Evolutionary conservation across 2,329 filamentous ascomycete genomes (phyloP), one percentile per base, ranked within the genome.

Genomic region (Phialemoniopsis sp.): DNA sequence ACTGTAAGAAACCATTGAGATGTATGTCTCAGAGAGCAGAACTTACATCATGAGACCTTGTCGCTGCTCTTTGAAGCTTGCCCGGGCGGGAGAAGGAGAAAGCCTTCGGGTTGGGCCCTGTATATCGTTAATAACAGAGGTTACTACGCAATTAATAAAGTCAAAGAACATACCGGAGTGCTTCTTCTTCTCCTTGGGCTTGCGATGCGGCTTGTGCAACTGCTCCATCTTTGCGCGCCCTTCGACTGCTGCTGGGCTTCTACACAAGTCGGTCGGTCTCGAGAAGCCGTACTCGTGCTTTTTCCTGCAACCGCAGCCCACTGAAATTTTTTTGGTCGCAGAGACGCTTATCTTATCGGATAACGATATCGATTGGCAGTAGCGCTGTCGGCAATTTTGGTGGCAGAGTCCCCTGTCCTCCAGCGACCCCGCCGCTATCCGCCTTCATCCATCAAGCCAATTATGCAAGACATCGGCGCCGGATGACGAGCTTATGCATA

Each of bases 1-100:
- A 3, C 38, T 34, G 38, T 62, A 39, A 66, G 54, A 30, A 50
- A 44, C n/a, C n/a, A n/a, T n/a, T n/a, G n/a, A 8, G 12, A 8
- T 8, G n/a, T 18, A 13, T 7, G 21, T 26, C 21, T 10, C 21
- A 14, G 4, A 13, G n/a, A 5, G 37, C 13, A 26, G 41, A 37
- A 13, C 69, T 19, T 68, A 84, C 82, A 76, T 88, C 84, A 55
- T 82, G 76, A 43, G 82, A 85, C 56, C 86, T 73, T 38, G 82
- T 81, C 5, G 84, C 86, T 49, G 87, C 80, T 60, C 82, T 85
- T 44, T 85, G 80, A 51, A 91, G 75, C 57, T 85, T 86, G 46
- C 89, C 90, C 1, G 90, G 89, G 45, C 85, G 84, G 32, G 87
- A 75, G 60, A 86, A 88, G 39, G 88, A 85, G 62, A 95, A 96